Conservation (phyloP, 192 early-diverging fungal genomes). For the Backusella parvicylindrica region DNA sequence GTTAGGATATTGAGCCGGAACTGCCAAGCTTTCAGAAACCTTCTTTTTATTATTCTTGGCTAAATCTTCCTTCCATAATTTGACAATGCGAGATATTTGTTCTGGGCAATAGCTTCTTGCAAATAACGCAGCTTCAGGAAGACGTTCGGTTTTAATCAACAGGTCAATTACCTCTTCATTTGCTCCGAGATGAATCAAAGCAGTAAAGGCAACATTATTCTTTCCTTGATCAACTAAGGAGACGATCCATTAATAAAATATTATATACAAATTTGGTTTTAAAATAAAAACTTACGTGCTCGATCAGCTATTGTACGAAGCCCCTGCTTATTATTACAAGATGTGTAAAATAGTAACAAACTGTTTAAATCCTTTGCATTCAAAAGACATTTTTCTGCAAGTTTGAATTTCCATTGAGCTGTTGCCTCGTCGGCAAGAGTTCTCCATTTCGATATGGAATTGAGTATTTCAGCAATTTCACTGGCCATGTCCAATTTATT, state of each 20-base stretch:
- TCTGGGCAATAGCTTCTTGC: constrained; percentile 85
- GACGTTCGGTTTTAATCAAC: constrained; percentile 78
- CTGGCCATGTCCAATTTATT: constrained; percentile 79
- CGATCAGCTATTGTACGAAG: constrained; percentile 69
- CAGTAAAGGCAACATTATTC: constrained; percentile 90
- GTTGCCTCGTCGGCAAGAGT: constrained; percentile 86
- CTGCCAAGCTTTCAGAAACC: constrained; percentile 86
- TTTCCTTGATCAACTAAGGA: constrained; percentile 67
- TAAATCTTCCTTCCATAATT: constrained; percentile 79
- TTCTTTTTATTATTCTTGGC: constrained; percentile 65
- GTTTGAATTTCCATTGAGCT: constrained; percentile 78
- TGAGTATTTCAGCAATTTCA: constrained; percentile 79
- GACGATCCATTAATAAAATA: background rate
- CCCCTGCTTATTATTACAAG: constrained; percentile 78
- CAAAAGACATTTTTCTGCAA: constrained; percentile 87
- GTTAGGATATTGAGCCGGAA: constrained; percentile 78
- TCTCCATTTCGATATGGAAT: constrained; percentile 94
- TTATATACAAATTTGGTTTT: background rate
- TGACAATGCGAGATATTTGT: constrained; percentile 61
- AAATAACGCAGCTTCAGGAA: constrained; percentile 94
- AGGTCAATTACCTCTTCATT: constrained; percentile 83
- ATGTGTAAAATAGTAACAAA: constrained; percentile 85
- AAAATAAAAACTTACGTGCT: constrained; percentile 39
- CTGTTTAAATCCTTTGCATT: constrained; percentile 89
- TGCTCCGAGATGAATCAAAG: constrained; percentile 69